Base-by-base conservation (phyloP, 371 early-diverging fungal genomes). In the Mucor mucedo region DNA sequence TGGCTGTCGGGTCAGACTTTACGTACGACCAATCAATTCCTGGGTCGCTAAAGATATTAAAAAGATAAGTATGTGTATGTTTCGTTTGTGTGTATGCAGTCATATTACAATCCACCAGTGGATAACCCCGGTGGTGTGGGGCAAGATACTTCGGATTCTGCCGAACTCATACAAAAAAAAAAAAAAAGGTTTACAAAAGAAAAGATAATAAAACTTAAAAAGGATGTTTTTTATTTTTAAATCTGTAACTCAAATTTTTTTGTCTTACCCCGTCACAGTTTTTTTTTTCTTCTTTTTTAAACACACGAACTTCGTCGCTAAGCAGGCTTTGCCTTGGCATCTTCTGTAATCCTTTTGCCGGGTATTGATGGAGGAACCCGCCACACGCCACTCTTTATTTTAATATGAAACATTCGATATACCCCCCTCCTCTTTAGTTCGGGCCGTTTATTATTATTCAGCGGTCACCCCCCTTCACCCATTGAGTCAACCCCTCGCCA, bases 101-200 rank as follows among this genome's bases (percentile, higher is more conserved):
- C 11, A 11, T 62, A 62, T 32, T 69, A 69, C 70, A 69, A 69
- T 62, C 65, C 65, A 21, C 62, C 61, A 10, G 47, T 35, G 5
- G 61, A 53, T 30, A 69, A 57, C 16, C 70, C 70, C 49, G 65
- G 62, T 10, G 52, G 41, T 16, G 70, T 69, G 2, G 70, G 70
- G 38, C 70, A 69, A 7, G 65, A 48, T 30, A 30, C 48, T 4
- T 27, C 68, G n/a, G 47, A 16, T 27, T 53, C 39, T 55, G 49
- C 21, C 6, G 38, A n/a, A 39, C 41, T 58, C 59, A 64, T 58
- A 50, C 11, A 10, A 50, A 9, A 13, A 30, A 50, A 50, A 41
- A 40, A 3, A 55, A 30, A 32, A 48, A 62, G 6, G 41, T 39
- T 50, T 49, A 44, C 33, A 64, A 58, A 45, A n/a, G 16, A 49